Conservation (phyloP, 2,329 filamentous ascomycete species). For the Chlorencoelia australis region DNA sequence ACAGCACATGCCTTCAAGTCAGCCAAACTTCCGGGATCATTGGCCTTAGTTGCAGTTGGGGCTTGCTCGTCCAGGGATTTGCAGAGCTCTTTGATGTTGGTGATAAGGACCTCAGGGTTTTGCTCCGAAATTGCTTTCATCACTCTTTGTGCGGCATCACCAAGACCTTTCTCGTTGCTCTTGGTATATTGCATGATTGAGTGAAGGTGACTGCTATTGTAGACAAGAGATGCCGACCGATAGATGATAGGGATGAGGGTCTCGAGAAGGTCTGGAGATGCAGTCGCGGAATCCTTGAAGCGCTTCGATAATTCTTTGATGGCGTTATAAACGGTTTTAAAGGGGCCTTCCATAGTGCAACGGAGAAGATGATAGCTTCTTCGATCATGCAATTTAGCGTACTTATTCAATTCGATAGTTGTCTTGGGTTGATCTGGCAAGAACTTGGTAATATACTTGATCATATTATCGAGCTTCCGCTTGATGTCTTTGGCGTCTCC, state of each 20-base stretch:
- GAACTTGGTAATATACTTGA: conserved; percentile 62
- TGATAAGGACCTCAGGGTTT: conserved; percentile 84
- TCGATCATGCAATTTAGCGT: conserved; percentile 83
- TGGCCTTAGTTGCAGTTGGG: conserved; percentile 56
- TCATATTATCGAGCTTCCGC: conserved; percentile 58
- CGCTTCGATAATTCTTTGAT: conserved; percentile 84
- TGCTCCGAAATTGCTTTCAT: conserved; percentile 84
- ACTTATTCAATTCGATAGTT: conserved; percentile 72
- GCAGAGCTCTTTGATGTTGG: conserved; percentile 84
- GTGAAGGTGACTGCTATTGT: conserved; percentile 88
- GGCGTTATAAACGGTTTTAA: conserved; percentile 79
- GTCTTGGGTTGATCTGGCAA: conserved; percentile 68
- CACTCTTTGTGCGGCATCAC: conserved; percentile 73
- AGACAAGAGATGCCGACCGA: conserved; percentile 72
- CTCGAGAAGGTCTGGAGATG: conserved; percentile 56
- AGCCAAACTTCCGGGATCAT: conserved; percentile 70
- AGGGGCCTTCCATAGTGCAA: conserved; percentile 81
- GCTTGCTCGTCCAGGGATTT: conserved; percentile 74
- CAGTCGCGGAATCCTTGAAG: conserved; percentile 55
- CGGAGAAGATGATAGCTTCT: conserved; percentile 82
- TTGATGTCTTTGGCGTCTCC: conserved; percentile 59
- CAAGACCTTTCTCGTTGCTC: conserved; percentile 70
- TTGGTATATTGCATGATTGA: conserved; percentile 82
- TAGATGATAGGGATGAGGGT: conserved; percentile 77
- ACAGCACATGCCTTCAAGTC: conserved; percentile 89